Base-by-base conservation (phyloP, 768 basidiomycete species). In the Suillus sp. region DNA sequence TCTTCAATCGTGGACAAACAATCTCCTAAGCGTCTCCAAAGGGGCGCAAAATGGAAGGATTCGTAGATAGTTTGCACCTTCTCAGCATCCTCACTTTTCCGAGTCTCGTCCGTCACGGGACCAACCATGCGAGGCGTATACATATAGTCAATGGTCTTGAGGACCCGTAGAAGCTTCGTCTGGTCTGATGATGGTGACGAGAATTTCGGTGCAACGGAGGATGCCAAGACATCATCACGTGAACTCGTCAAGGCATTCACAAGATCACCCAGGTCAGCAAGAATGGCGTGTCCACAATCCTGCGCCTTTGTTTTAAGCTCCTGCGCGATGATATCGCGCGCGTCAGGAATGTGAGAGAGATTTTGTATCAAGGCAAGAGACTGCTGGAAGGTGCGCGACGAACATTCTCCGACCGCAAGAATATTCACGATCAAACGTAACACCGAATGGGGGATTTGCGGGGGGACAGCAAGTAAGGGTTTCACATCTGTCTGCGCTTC, bases 121-220 rank as follows among this genome's bases (percentile, higher is more conserved):
- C 78, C 72, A 64, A 80, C 81, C 9, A 79, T 68, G 56, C 81
- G 82, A 8, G 90, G 87, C 2, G 90, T 88, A 75, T 92, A 95
- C 87, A 97, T 96, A 74, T 96, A 96, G 73, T 99, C 97, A 71
- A 99, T 91, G 11, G 96, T 97, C 79, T 99, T 99, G 67, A 99
- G 81, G 16, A 99, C 90, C 14, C 97, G 85, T 8, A 99, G 82
- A 5, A 99, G 85, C 77, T 97, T 97, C n/a, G 97, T 95, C 79
- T 99, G 97, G 48, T 88, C 86, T 0, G 96, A 96, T 1, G 96
- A 96, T 2, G 96, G 89, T 1, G 95, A 88, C 1, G 96, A 96
- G 79, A 99, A 99, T 69, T 91, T 93, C 51, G 91, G 86, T 8
- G 96, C 88, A 7, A 92, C 86, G 4, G 88, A 83, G 50, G 85